Conservation (phyloP, 768 basidiomycete species). For the Aureoboletus auriporus region DNA sequence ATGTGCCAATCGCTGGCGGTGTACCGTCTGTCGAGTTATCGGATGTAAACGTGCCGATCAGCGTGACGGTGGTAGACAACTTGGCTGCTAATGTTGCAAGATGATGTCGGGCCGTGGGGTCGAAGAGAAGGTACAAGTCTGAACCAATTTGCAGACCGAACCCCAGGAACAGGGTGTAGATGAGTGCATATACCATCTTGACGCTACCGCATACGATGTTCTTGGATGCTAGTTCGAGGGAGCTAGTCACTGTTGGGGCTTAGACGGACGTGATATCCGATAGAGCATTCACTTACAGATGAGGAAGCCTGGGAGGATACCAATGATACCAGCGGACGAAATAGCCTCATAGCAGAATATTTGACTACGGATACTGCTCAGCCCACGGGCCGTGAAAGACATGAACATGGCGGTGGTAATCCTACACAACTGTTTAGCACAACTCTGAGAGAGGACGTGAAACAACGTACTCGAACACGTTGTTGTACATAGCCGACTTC, state of each 20-base stretch:
- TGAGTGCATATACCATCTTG: slow-evolving; percentile 86
- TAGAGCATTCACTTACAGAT: slow-evolving; percentile 48
- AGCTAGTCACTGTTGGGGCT: slow-evolving; percentile 59
- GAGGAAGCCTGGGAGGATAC: slow-evolving; percentile 86
- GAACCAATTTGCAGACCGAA: slow-evolving; percentile 84
- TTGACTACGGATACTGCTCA: slow-evolving; percentile 72
- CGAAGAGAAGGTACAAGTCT: slow-evolving; percentile 73
- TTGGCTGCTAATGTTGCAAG: slow-evolving; percentile 52
- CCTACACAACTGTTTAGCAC: slow-evolving; percentile 36
- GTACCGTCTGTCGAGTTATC: slow-evolving; percentile 45
- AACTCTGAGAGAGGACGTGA: background rate
- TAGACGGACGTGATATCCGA: background rate
- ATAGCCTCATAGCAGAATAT: slow-evolving; percentile 92
- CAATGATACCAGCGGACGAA: slow-evolving; percentile 82
- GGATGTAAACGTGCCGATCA: slow-evolving; percentile 66
- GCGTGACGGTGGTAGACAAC: slow-evolving; percentile 42
- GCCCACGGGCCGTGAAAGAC: slow-evolving; percentile 75
- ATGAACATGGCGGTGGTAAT: slow-evolving; percentile 80
- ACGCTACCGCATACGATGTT: slow-evolving; percentile 83
- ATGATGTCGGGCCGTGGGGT: slow-evolving; percentile 48
- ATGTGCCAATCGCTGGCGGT: slow-evolving; percentile 53
- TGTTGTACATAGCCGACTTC: slow-evolving; percentile 79
- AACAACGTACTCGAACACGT: slow-evolving; percentile 75
- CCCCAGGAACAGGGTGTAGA: slow-evolving; percentile 80
- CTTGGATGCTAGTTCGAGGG: slow-evolving; percentile 79